Evolutionary conservation across 306 rosid genomes (phyloP), one percentile per base, ranked within the genome.

Genomic region (Gastrolobium villosum): DNA sequence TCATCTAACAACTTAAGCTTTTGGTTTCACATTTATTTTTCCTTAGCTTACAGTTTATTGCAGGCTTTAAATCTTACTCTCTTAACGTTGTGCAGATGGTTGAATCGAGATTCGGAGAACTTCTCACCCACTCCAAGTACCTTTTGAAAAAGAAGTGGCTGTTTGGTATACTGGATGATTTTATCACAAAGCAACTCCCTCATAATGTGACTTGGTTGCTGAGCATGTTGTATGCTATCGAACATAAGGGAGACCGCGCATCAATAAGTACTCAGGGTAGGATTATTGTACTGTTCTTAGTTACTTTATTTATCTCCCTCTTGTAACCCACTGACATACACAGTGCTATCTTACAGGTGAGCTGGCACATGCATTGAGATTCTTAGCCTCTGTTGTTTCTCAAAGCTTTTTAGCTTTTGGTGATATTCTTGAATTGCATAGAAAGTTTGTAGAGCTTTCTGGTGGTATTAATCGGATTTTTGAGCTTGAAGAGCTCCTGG

Each of bases 371-470:
- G 99, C 99, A 37, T 85, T 95, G 86, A 91, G 99, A 84, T 95
- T 92, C 87, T 82, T 95, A 83, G 99, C 99, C 55, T 95, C 99
- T 82, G 98, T 95, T 70, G 99, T 95, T 68, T 92, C 98, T 75
- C 99, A 95, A 88, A 95, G 99, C 93, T 93, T 95, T 89, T 89
- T 91, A 81, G 99, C 99, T 84, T 95, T 95, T 20, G 99, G 99
- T 26, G 99, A 95, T 87, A 95, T 95, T 84, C 97, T 95, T 70
- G 98, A 93, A 84, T 79, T 95, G 88, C 81, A 95, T 85, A 89
- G 97, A 14, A 95, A 91, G 89, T 91, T 95, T 65, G 70, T 91
- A 44, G 98, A 91, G 85, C 98, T 95, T 44, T 95, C 99, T 77
- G 99, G 99, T 36, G 88, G 98, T 65, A 79, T 92, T 83, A 92